These are phyloP conservation scores for Kodamaea sp. DNA, from an alignment of 1,139 yeast genomes.

Conservation along the genomic window DNA sequence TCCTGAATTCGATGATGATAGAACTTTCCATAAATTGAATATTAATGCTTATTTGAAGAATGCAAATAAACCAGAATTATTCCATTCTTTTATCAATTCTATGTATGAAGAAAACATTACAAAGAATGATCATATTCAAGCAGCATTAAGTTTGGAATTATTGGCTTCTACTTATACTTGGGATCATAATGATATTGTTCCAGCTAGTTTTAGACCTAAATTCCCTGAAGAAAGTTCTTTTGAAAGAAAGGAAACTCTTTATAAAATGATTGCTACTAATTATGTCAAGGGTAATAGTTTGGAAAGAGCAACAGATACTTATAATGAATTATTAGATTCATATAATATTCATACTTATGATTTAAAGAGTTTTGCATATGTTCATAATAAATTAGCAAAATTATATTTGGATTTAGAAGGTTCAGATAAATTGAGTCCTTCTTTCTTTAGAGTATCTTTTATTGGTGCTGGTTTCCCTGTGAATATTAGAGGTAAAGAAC, in stretches of 20 bases:
- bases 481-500: constrained; percentile 69
- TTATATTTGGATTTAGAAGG: constrained; percentile 66
- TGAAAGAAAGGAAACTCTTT: constrained; percentile 74
- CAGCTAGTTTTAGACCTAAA: constrained; percentile 60
- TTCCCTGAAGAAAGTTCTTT: constrained; percentile 79
- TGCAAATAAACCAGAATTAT: constrained; percentile 76
- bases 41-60: constrained; percentile 75
- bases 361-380: constrained; percentile 70
- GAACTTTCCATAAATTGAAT: constrained; percentile 76
- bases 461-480: constrained; percentile 85
- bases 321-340: constrained; percentile 72
- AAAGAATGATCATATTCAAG: constrained; percentile 70
- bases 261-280: constrained; percentile 67
- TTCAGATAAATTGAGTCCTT: constrained; percentile 70
- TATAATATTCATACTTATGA: constrained; percentile 74
- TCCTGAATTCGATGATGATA: constrained; percentile 81
- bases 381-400: constrained; percentile 65
- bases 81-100: constrained; percentile 72
- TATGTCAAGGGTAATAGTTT: constrained; percentile 60
- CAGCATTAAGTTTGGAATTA: constrained; percentile 75
- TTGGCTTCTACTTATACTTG: constrained; percentile 76
- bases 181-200: constrained; percentile 59
- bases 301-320: constrained; percentile 36
- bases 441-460: constrained; percentile 76
- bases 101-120: constrained; percentile 64